These are phyloP conservation scores for Phylloporus sp. DNA, from an alignment of 768 basidiomycete genomes.

Conservation along the genomic window DNA sequence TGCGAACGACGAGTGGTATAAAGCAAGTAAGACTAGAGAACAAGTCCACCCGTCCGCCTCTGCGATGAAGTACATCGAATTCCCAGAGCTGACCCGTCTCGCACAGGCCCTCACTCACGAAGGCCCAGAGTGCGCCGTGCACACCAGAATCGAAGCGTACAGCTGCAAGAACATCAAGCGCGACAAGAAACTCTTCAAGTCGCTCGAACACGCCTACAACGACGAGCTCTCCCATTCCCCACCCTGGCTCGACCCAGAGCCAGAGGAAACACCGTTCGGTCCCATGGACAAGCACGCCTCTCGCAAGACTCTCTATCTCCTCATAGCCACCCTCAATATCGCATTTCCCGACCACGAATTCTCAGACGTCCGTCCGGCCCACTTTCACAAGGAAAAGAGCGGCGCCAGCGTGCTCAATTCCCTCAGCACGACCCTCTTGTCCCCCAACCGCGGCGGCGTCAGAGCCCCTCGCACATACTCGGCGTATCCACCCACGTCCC, in stretches of 20 bases:
- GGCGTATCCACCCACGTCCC: constrained; percentile 70
- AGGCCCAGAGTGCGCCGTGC: constrained; percentile 82
- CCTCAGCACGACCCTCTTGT: constrained; percentile 76
- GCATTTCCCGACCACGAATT: constrained; percentile 99
- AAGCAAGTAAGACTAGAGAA: too few species aligned
- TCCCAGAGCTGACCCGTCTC: constrained; percentile 71
- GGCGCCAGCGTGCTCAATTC: constrained; percentile 76
- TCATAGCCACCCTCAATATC: constrained; percentile 94
- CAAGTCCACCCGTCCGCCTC: too few species aligned
- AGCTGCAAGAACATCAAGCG: constrained; percentile 96
- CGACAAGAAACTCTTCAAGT: constrained; percentile 94
- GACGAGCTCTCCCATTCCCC: constrained; percentile 77
- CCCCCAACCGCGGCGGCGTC: constrained; percentile 62
- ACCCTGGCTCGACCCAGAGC: constrained; percentile 70
- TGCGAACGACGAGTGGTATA: too few species aligned
- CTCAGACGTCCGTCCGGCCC: constrained; percentile 82
- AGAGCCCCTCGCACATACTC: constrained; percentile 79
- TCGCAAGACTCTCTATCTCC: constrained; percentile 90
- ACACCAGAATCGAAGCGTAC: constrained; percentile 94
- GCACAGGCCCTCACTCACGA: constrained; percentile 78
- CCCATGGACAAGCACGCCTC: constrained; percentile 80
- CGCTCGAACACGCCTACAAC: constrained; percentile 81
- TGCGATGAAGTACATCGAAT: constrained; percentile 85
- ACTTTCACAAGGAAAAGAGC: constrained; percentile 81
- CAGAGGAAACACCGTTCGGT: constrained; percentile 84